phyloP scores from a whole-genome alignment of 345 rosid species.

The Eucalyptus coolabah region DNA sequence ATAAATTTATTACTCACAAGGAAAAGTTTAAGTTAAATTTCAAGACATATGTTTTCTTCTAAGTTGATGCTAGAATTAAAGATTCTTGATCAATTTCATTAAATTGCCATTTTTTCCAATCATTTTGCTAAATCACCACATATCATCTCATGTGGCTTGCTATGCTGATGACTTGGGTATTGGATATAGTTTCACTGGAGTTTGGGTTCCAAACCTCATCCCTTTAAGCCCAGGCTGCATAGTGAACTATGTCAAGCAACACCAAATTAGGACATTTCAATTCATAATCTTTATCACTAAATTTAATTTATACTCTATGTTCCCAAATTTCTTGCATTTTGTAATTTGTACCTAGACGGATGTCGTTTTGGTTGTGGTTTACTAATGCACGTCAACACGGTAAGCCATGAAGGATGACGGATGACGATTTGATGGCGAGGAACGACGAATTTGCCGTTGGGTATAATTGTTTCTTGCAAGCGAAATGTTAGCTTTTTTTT shows the following conservation, averaged over 20 bases:
- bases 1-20: background rate
- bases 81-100: background rate
- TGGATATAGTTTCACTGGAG: background rate
- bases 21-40: background rate
- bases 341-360: background rate
- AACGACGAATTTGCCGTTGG: fast-evolving
- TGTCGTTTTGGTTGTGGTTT: background rate
- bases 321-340: background rate
- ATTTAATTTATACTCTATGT: background rate
- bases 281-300: background rate
- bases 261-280: background rate
- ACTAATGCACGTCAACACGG: background rate
- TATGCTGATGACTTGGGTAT: background rate
- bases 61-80: background rate
- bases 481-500: background rate
- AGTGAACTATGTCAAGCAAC: background rate
- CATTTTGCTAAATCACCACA: background rate
- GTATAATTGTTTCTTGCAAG: background rate
- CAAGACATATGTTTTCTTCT: background rate
- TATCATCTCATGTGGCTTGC: background rate
- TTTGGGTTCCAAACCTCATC: background rate
- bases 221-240: background rate
- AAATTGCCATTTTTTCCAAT: fast-evolving
- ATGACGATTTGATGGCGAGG: background rate
- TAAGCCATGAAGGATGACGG: background rate